Evolutionary conservation across 345 rosid species (phyloP), one percentile per base, ranked within the genome.

Genomic region (Syzygium jambos): DNA sequence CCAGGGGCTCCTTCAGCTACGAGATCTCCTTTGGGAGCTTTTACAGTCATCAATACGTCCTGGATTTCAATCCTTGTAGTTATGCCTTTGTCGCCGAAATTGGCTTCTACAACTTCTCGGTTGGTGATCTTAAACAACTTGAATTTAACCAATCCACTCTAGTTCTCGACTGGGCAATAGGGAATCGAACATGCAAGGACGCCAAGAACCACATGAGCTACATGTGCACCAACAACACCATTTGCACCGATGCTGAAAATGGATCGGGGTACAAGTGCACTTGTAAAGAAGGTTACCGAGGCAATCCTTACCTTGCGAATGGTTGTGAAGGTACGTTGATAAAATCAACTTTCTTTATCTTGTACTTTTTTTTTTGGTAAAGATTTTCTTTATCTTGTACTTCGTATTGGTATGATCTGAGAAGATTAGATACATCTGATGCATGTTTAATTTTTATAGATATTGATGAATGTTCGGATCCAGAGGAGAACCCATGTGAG

Each of bases 41-140:
- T 51, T 3, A 11, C 19, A 25, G 38, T 6, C 89, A 91, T 41
- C 1, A 4, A 5, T 0, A n/a, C 0, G 84, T 84, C 2, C 14
- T 51, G 56, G 9, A 21, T 12, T 86, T 88, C 88, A 91, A 85
- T 63, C 89, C 90, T 11, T 91, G 92, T 43, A 87, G 90, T 85
- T 87, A 88, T 82, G 87, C 90, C 7, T 88, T 91, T 29, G 65
- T 88, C 13, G 91, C 30, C 15, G 89, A 85, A 10, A 85, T 11
- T 30, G 85, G n/a, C 4, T 46, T 11, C 27, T 86, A 41, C 56
- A 29, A 63, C 41, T 86, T 86, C 87, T 56, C n/a, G 3, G 13
- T 4, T 56, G 2, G 6, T 3, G 61, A 56, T 23, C 61, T 56
- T 56, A 2, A 1, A 22, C n/a, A 5, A 1, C 17, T 27, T 27